phyloP scores from a whole-genome alignment of 2,329 filamentous ascomycete genomes.

The Colletotrichum gloeosporioides region DNA sequence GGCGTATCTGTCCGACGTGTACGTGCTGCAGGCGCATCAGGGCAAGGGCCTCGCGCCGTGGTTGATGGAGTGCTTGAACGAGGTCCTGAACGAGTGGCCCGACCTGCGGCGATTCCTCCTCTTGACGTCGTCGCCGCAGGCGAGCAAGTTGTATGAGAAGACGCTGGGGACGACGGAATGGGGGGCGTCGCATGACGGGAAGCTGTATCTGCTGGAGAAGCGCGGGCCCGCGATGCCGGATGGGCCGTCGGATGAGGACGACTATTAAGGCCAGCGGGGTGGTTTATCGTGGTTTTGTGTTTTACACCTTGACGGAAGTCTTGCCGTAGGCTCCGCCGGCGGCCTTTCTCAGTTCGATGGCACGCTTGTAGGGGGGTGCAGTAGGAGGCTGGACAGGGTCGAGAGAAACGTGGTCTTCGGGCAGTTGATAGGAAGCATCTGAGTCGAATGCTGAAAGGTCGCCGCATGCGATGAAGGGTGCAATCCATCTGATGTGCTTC shows the following conservation, averaged over 20 bases:
- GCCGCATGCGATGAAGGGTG: constrained; percentile 95
- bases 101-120: constrained; percentile 65
- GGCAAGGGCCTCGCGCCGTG: constrained; percentile 68
- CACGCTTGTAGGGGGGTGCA: constrained; percentile 91
- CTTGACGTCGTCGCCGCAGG: constrained; percentile 45
- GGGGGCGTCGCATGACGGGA: constrained; percentile 44
- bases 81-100: constrained; percentile 61
- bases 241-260: constrained; percentile 1
- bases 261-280: background rate
- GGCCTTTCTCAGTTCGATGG: constrained; percentile 81
- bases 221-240: constrained; percentile 30
- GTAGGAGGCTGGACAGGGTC: constrained; percentile 96
- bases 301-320: constrained; percentile 50
- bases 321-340: constrained; percentile 81
- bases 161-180: constrained; percentile 51
- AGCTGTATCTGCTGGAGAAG: constrained; percentile 47
- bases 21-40: constrained; percentile 64
- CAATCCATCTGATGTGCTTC: constrained; percentile 73
- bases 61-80: constrained; percentile 66
- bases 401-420: constrained; percentile 83
- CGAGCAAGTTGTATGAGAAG: constrained; percentile 50
- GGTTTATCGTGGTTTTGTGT: background rate
- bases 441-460: constrained; percentile 95
- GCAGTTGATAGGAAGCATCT: constrained; percentile 90
- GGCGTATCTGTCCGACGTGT: constrained; percentile 64